phyloP scores from a whole-genome alignment of 192 early-diverging fungal species.

The Backusella luteola region DNA sequence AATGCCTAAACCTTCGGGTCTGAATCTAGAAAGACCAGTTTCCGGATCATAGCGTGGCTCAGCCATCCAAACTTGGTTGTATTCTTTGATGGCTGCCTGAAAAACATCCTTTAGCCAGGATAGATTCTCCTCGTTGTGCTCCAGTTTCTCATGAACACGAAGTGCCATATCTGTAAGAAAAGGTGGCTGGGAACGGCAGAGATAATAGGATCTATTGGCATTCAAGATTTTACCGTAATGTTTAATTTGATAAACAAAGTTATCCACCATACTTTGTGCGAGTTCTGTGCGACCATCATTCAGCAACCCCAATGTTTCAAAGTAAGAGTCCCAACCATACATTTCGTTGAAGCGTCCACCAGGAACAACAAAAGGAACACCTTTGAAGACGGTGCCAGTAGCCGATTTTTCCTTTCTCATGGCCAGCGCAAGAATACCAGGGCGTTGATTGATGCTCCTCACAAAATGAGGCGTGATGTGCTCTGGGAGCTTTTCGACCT shows the following conservation, averaged over 20 bases:
- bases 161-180: conserved; percentile 97
- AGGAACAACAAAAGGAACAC: conserved; percentile 94
- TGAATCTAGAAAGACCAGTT: conserved; percentile 81
- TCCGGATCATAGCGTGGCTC: conserved; percentile 71
- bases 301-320: conserved; percentile 87
- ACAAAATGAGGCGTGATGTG: conserved; percentile 90
- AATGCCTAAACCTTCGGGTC: conserved; percentile 89
- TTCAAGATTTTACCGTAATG: conserved; percentile 99
- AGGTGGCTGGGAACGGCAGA: conserved; percentile 97
- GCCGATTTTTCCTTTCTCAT: conserved; percentile 40
- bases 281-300: conserved; percentile 85
- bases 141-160: conserved; percentile 68
- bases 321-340: conserved; percentile 99
- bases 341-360: conserved; percentile 99
- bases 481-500: conserved; percentile 80
- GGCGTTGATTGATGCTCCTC: conserved; percentile 82
- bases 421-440: conserved; percentile 87
- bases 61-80: conserved; percentile 88
- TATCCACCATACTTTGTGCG: conserved; percentile 94
- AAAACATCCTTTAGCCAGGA: conserved; percentile 71
- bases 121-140: conserved; percentile 44
- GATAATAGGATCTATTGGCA: conserved; percentile 96
- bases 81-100: conserved; percentile 86
- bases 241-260: conserved; percentile 95
- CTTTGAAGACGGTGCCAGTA: conserved; percentile 36